Evolutionary conservation across 495 filamentous ascomycete species (phyloP).

Genomic region (Podospora conica): DNA sequence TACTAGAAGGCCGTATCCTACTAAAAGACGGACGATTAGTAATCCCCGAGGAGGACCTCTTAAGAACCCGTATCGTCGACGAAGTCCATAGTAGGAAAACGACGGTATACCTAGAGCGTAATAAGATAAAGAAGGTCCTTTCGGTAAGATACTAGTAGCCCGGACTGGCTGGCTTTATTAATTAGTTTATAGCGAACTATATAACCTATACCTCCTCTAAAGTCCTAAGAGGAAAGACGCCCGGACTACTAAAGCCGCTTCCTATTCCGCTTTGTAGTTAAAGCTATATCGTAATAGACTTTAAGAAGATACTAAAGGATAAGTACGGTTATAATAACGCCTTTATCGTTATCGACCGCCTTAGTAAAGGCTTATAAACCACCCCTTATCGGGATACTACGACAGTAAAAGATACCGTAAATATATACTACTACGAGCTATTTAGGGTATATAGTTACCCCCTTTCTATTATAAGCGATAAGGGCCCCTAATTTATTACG

Average conservation of each 20-base stretch:
- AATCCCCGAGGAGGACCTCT: neutral
- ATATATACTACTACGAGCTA: no score
- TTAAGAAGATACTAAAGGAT: neutral
- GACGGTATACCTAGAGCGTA: neutral
- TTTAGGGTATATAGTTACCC: no score
- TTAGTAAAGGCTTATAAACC: no score
- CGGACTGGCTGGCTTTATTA: neutral
- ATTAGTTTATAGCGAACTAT: neutral
- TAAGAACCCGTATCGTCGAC: neutral
- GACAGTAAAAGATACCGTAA: no score
- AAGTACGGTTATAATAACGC: neutral
- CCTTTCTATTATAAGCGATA: no score
- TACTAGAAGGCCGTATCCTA: neutral
- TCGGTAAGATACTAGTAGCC: neutral
- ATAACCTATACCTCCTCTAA: no score
- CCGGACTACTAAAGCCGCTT: neutral
- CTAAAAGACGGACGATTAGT: neutral
- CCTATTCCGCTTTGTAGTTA: neutral
- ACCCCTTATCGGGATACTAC: no score
- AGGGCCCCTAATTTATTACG: no score
- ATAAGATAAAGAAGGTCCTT: neutral
- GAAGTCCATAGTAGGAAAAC: no score
- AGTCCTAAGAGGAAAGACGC: neutral
- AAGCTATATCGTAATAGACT: neutral
- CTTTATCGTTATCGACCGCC: neutral